These are phyloP conservation scores for Nakazawaea ernobii DNA, from an alignment of 805 yeast species.

Conservation along the genomic window DNA sequence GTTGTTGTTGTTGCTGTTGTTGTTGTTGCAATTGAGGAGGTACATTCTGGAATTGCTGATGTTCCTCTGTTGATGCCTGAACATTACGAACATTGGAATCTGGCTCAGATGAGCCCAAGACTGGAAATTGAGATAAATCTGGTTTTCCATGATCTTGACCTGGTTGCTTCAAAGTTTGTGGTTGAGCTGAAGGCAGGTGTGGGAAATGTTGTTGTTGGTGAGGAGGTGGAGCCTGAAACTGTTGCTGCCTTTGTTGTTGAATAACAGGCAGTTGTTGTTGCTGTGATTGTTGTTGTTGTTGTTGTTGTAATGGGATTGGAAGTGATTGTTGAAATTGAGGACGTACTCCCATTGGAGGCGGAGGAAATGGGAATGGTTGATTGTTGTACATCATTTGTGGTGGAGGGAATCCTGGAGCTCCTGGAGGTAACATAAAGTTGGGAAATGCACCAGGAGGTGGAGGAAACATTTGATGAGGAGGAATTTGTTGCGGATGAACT, in stretches of 20 bases:
- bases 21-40: constrained; percentile 21
- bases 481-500: constrained; percentile 17
- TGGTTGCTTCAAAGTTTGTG: constrained; percentile 6
- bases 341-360: constrained; percentile 9
- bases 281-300: constrained; percentile 12
- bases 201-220: constrained; percentile 20
- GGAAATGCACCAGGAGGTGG: constrained; percentile 17
- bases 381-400: constrained; percentile 11
- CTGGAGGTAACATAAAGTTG: constrained; percentile 14
- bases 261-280: constrained; percentile 17
- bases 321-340: constrained; percentile 11
- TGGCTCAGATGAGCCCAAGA: constrained; percentile 43
- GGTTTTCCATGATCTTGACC: constrained; percentile 5
- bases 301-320: constrained; percentile 10
- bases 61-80: constrained; percentile 13
- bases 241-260: constrained; percentile 13
- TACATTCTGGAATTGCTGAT: constrained; percentile 15
- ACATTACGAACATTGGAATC: constrained; percentile 9
- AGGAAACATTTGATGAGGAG: constrained; percentile 18
- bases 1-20: constrained; percentile 18
- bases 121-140: constrained; percentile 47
- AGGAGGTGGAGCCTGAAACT: constrained; percentile 18
- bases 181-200: constrained; percentile 1
- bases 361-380: constrained; percentile 18
- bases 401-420: constrained; percentile 11